A percentile compares a stretch with the other conserved stretches of the same genome.
Evolutionary conservation across 352 stramenopile species (phyloP).

Genomic region (Phytophthora syringae): DNA sequence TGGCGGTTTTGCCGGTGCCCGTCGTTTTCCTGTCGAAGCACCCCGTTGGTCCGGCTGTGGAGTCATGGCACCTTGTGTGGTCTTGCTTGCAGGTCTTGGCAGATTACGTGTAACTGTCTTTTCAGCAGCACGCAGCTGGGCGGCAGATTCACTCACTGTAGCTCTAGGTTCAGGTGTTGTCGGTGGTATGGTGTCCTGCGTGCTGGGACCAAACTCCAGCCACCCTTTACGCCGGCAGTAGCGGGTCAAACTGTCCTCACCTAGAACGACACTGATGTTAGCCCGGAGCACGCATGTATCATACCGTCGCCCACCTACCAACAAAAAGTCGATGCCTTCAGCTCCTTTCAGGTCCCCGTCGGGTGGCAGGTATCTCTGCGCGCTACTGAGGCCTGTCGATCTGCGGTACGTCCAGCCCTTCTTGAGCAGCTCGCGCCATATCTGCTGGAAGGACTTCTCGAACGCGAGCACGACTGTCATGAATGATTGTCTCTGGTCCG

Average conservation of each 20-base stretch:
- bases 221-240: not conserved
- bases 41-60: too few relatives aligned
- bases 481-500: constrained; percentile 5
- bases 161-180: too few relatives aligned
- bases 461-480: not conserved
- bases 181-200: too few relatives aligned
- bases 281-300: not conserved
- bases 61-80: too few relatives aligned
- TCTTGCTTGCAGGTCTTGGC: too few relatives aligned
- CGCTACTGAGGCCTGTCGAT: constrained; percentile 7
- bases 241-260: not conserved
- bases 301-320: not conserved
- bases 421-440: constrained; percentile 11
- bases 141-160: not conserved
- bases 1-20: too few relatives aligned
- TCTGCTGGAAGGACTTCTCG: constrained; percentile 15
- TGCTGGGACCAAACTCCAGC: not conserved
- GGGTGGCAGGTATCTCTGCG: not conserved
- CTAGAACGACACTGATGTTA: not conserved
- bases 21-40: too few relatives aligned
- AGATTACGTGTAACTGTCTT: too few relatives aligned
- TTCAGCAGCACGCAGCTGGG: not conserved
- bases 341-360: constrained; percentile 6
- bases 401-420: constrained; percentile 11
- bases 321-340: constrained; percentile 7